A percentile compares a stretch with the other conserved stretches of the same genome.
Conservation (phyloP, 2,329 filamentous ascomycete genomes). For the Aphanoascus verrucosus region DNA sequence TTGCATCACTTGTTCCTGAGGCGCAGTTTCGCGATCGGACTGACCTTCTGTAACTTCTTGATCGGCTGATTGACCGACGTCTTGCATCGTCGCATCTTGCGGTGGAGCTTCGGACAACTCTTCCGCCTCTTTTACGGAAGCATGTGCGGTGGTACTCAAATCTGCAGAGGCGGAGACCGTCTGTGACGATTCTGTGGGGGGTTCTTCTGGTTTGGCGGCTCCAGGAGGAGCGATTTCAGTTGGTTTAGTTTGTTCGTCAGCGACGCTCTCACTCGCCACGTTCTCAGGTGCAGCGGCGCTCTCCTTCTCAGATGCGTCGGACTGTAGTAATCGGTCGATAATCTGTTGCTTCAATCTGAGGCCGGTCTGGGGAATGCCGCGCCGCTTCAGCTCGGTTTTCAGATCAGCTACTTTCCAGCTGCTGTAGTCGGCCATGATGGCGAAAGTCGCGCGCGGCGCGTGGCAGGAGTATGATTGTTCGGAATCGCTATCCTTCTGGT, state of each 20-base stretch:
- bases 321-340: conserved; percentile 50
- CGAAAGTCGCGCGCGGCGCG: background rate
- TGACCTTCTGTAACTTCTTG: conserved; percentile 9
- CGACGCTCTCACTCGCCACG: conserved; percentile 1
- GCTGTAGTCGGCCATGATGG: conserved; percentile 42
- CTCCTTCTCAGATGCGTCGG: conserved; percentile 24
- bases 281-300: conserved; percentile 12
- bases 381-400: conserved; percentile 61
- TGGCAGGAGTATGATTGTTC: background rate
- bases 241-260: background rate
- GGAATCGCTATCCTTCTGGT: background rate
- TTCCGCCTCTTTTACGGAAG: background rate
- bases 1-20: conserved; percentile 16
- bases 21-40: conserved; percentile 14
- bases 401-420: conserved; percentile 64
- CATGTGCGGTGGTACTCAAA: background rate
- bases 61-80: conserved; percentile 1
- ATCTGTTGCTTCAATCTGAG: conserved; percentile 57
- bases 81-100: conserved; percentile 1
- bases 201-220: conserved; percentile 1
- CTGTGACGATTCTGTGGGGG: background rate
- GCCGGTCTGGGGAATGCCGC: conserved; percentile 58
- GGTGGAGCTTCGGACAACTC: conserved; percentile 9
- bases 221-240: background rate
- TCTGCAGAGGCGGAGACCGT: background rate